A percentile compares a stretch with the other conserved stretches of the same genome.
Evolutionary conservation across 2,329 filamentous ascomycete genomes (phyloP).

Genomic region (Cercospora canescens): DNA sequence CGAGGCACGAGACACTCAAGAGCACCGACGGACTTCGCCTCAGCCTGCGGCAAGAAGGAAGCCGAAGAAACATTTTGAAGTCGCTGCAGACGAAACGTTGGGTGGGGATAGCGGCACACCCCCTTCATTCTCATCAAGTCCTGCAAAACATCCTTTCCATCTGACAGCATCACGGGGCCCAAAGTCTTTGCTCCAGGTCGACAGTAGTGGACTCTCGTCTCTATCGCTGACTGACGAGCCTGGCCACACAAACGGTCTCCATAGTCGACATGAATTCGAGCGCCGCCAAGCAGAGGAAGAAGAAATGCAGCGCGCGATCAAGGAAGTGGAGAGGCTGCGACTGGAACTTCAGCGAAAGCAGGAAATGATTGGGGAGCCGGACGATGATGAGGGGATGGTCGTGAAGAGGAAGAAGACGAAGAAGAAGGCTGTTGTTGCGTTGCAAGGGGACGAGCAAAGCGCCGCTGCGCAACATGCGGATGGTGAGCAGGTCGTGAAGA

Average conservation of each 20-base stretch:
- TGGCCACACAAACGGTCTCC: slow-evolving; percentile 15
- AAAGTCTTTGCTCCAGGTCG: slow-evolving; percentile 76
- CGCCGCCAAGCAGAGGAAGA: slow-evolving; percentile 73
- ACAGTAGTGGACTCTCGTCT: slow-evolving; percentile 76
- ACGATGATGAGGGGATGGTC: slow-evolving; percentile 59
- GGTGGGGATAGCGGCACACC: slow-evolving; percentile 35
- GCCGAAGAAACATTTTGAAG: slow-evolving; percentile 43
- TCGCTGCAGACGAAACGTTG: slow-evolving; percentile 51
- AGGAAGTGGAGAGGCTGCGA: slow-evolving; percentile 81
- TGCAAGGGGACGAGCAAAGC: slow-evolving; percentile 19
- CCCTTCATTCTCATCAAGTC: slow-evolving; percentile 17
- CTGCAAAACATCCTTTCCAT: slow-evolving; percentile 34
- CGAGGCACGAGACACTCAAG: slow-evolving; percentile 40
- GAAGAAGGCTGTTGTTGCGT: slow-evolving; percentile 41
- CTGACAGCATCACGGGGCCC: slow-evolving; percentile 41
- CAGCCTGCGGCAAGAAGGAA: slow-evolving; percentile 24
- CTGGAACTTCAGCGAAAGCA: slow-evolving; percentile 86
- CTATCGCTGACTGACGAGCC: slow-evolving; percentile 64
- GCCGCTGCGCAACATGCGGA: slow-evolving; percentile 27
- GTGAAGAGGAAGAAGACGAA: slow-evolving; percentile 59
- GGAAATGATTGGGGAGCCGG: slow-evolving; percentile 69
- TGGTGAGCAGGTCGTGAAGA: slow-evolving; percentile 26
- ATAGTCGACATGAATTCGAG: slow-evolving; percentile 58
- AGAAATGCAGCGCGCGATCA: slow-evolving; percentile 86
- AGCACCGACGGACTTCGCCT: slow-evolving; percentile 16